Conservation (phyloP, 306 rosid genomes). For the Glycine soja region DNA sequence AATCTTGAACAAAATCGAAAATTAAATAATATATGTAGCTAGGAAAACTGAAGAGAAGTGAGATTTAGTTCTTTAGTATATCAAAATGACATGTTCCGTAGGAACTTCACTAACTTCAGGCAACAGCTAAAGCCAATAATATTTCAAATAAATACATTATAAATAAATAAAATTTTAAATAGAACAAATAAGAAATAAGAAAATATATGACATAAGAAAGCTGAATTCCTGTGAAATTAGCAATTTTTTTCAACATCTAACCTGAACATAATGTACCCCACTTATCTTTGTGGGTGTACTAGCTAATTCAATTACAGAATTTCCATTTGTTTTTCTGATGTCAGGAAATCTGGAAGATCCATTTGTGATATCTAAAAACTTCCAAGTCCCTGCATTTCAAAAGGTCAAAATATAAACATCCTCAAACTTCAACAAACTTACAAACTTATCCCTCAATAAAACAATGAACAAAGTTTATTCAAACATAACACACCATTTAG, state of each 20-base stretch:
- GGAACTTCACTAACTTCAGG: slow-evolving; percentile 9
- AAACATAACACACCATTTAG: slow-evolving; percentile 3
- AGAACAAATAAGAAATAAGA: slow-evolving; percentile 38
- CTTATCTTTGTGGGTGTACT: slow-evolving; percentile 88
- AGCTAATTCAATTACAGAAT: slow-evolving; percentile 81
- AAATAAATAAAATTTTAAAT: slow-evolving; percentile 4
- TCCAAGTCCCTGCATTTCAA: slow-evolving; percentile 81
- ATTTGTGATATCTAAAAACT: slow-evolving; percentile 70
- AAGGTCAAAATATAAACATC: slow-evolving; percentile 39
- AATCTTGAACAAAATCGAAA: background rate
- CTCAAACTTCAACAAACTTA: slow-evolving; percentile 26
- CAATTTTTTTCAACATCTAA: slow-evolving; percentile 48
- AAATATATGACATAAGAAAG: slow-evolving; percentile 27
- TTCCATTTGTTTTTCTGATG: slow-evolving; percentile 76
- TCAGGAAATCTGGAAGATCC: slow-evolving; percentile 84
- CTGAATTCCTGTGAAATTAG: slow-evolving; percentile 36
- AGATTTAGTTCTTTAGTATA: slow-evolving; percentile 24
- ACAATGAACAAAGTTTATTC: slow-evolving; percentile 10
- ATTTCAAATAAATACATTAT: background rate
- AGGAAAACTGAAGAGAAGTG: background rate
- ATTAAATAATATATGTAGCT: background rate
- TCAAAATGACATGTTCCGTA: background rate
- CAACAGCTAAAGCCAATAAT: background rate
- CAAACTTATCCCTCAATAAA: slow-evolving; percentile 36
- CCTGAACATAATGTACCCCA: slow-evolving; percentile 97